phyloP scores from a whole-genome alignment of 352 stramenopile genomes.

The Globisporangium lucens region DNA sequence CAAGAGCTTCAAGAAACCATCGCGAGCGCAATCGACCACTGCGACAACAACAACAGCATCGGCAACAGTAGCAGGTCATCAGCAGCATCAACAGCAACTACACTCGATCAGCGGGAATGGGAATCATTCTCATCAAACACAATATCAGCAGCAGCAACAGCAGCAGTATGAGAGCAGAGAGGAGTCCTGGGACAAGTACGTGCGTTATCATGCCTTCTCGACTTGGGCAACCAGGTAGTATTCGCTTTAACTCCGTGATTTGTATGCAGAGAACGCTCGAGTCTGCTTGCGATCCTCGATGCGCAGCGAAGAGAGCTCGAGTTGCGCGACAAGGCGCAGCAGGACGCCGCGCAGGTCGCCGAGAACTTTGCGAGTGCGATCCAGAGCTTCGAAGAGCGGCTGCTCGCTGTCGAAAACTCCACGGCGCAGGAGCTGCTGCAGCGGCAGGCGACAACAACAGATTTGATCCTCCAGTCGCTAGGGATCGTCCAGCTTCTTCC shows the following conservation, averaged over 20 bases:
- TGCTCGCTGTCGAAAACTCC: slow-evolving; percentile 45
- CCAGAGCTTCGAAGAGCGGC: slow-evolving; percentile 52
- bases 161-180: slow-evolving; percentile 22
- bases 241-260: no score
- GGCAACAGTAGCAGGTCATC: background rate
- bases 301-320: slow-evolving; percentile 57
- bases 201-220: background rate
- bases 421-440: slow-evolving; percentile 41
- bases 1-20: slow-evolving; percentile 5
- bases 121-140: background rate
- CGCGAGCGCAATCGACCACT: background rate
- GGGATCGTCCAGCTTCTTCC: slow-evolving; percentile 25
- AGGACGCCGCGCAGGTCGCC: slow-evolving; percentile 48
- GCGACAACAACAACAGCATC: background rate
- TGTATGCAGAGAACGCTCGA: slow-evolving; percentile 39
- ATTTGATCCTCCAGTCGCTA: slow-evolving; percentile 53
- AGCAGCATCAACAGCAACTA: background rate
- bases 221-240: background rate
- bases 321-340: slow-evolving; percentile 44
- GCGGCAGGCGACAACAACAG: slow-evolving; percentile 37
- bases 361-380: slow-evolving; percentile 54
- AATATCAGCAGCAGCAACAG: slow-evolving; percentile 14
- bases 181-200: slow-evolving; percentile 42
- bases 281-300: slow-evolving; percentile 60
- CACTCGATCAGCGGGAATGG: background rate